Conservation (phyloP, 257 asterid genomes). For the Solanum dulcamara region DNA sequence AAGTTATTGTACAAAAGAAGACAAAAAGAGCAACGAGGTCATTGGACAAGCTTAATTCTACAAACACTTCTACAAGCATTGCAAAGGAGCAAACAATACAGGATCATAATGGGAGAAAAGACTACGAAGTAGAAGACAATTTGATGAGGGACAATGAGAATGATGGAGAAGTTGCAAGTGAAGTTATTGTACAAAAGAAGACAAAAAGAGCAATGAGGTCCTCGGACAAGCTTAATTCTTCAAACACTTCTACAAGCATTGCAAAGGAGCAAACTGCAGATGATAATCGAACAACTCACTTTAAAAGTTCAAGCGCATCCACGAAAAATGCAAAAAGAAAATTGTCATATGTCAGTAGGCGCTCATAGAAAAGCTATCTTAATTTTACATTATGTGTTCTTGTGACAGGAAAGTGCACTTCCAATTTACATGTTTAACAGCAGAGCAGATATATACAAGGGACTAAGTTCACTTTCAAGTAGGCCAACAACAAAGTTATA, state of each 20-base stretch:
- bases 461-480: not conserved
- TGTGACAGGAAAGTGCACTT: not conserved
- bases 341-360: slow-evolving; percentile 26
- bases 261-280: slow-evolving; percentile 7
- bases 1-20: not conserved
- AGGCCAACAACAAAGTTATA: not conserved
- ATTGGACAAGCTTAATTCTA: slow-evolving; percentile 3
- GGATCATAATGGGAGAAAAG: not conserved
- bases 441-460: not conserved
- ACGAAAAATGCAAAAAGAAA: slow-evolving; percentile 15
- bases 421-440: not conserved
- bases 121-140: not conserved
- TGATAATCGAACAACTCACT: not conserved
- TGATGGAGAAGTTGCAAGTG: slow-evolving; percentile 5
- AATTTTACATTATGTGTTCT: not conserved
- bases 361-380: not conserved
- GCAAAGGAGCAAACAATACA: slow-evolving; percentile 4
- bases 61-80: not conserved
- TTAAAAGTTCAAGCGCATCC: slow-evolving; percentile 7
- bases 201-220: slow-evolving; percentile 1
- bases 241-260: too few species aligned
- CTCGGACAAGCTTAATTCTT: too few species aligned
- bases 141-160: not conserved
- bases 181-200: slow-evolving; percentile 3
- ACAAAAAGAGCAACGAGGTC: slow-evolving; percentile 1